Evolutionary conservation across 2,329 filamentous ascomycete species (phyloP).

Genomic region (Phyllosticta citrichinensis): DNA sequence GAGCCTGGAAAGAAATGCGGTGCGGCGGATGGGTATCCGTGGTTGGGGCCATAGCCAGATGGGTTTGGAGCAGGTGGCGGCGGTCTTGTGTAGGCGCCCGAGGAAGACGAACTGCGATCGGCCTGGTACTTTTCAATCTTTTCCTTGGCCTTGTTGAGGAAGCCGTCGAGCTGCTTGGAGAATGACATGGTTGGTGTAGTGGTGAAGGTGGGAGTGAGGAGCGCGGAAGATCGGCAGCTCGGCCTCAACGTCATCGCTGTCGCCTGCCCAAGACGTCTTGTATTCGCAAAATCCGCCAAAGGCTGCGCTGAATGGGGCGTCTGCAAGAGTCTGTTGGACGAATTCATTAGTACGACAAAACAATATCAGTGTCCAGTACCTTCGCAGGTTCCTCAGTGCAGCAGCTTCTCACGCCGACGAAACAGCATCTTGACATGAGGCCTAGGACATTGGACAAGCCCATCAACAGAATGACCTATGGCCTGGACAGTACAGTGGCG

Average conservation of each 20-base stretch:
- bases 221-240: neutral
- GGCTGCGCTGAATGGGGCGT: no score
- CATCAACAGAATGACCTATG: no score
- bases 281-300: neutral
- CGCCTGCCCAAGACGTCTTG: neutral
- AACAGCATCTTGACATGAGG: no score
- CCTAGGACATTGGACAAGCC: no score
- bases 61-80: slow-evolving; percentile 1
- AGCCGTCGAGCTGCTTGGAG: slow-evolving; percentile 6
- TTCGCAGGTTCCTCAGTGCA: no score
- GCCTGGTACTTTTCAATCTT: slow-evolving; percentile 10
- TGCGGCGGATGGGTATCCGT: slow-evolving; percentile 1
- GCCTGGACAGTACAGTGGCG: no score
- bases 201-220: neutral
- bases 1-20: slow-evolving; percentile 7
- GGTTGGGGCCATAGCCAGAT: neutral
- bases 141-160: slow-evolving; percentile 5
- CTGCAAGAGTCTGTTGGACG: no score
- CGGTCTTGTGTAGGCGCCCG: neutral
- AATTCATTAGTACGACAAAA: no score
- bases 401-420: no score
- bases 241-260: neutral
- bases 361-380: no score
- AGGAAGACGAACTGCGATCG: neutral
- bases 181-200: slow-evolving; percentile 1